Evolutionary conservation across 345 rosid species (phyloP).

Genomic region (Odontarrhena argentea): DNA sequence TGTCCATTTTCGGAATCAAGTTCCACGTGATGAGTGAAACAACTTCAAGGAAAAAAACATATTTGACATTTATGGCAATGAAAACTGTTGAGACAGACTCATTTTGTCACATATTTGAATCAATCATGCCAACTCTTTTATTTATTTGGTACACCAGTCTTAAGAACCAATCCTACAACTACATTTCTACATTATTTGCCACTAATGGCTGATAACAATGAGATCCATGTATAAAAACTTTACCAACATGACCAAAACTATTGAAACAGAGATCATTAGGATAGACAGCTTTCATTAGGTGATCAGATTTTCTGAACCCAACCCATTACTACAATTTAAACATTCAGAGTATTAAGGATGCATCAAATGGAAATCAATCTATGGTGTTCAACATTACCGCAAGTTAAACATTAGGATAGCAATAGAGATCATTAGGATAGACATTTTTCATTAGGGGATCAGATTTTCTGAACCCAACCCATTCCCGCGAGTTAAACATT

Average conservation of each 20-base stretch:
- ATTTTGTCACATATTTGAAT: slow-evolving; percentile 18
- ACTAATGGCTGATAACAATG: neutral
- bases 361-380: neutral
- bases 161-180: neutral
- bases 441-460: neutral
- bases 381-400: too few species aligned
- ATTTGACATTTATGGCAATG: slow-evolving; percentile 24
- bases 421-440: slow-evolving; percentile 6
- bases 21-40: slow-evolving; percentile 33
- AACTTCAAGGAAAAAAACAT: neutral
- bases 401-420: too few species aligned
- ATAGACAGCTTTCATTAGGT: too few species aligned
- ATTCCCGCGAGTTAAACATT: neutral
- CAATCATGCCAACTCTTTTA: slow-evolving; percentile 7
- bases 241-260: too few species aligned
- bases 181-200: neutral
- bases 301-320: too few species aligned
- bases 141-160: neutral
- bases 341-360: neutral
- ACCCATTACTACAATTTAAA: too few species aligned
- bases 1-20: slow-evolving; percentile 20
- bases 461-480: neutral
- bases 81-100: slow-evolving; percentile 23
- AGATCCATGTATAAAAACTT: too few species aligned
- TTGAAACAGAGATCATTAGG: too few species aligned